Percentiles rank a stretch among this genome's conserved stretches.
phyloP scores from a whole-genome alignment of 2,329 filamentous ascomycete species.

The Colletotrichum liaoningense region DNA sequence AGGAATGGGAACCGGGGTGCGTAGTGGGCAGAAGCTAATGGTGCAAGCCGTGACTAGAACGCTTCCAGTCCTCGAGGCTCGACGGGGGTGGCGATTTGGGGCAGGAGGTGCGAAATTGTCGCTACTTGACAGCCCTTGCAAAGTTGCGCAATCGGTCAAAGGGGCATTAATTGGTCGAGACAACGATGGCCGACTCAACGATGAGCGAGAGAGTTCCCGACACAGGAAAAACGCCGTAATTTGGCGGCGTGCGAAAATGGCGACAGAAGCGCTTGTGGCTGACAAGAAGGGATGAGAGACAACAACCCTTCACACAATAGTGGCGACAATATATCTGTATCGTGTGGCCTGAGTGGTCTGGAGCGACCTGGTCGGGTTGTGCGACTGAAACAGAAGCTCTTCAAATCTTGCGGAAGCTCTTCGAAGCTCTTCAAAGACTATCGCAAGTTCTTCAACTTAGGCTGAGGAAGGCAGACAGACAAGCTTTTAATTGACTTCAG shows the following conservation, averaged over 20 bases:
- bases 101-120: constrained; percentile 29
- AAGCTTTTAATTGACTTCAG: constrained; percentile 31
- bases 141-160: constrained; percentile 33
- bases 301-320: background rate
- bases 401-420: constrained; percentile 4
- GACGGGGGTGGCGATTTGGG: constrained; percentile 26
- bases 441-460: constrained; percentile 11
- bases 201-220: constrained; percentile 14
- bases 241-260: constrained; percentile 11
- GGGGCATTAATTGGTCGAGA: constrained; percentile 15
- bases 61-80: constrained; percentile 18
- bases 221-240: constrained; percentile 15
- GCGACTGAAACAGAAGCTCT: constrained; percentile 22
- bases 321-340: constrained; percentile 3
- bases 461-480: background rate
- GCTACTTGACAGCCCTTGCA: constrained; percentile 21
- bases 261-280: constrained; percentile 13
- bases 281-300: background rate
- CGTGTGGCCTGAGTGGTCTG: background rate
- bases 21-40: constrained; percentile 17
- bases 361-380: constrained; percentile 3
- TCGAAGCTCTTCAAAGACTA: constrained; percentile 10
- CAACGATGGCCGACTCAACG: constrained; percentile 1
- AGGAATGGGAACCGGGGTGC: constrained; percentile 3
- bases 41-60: constrained; percentile 26